Evolutionary conservation across 1,139 yeast species (phyloP).

Genomic region (Diutina sp.): DNA sequence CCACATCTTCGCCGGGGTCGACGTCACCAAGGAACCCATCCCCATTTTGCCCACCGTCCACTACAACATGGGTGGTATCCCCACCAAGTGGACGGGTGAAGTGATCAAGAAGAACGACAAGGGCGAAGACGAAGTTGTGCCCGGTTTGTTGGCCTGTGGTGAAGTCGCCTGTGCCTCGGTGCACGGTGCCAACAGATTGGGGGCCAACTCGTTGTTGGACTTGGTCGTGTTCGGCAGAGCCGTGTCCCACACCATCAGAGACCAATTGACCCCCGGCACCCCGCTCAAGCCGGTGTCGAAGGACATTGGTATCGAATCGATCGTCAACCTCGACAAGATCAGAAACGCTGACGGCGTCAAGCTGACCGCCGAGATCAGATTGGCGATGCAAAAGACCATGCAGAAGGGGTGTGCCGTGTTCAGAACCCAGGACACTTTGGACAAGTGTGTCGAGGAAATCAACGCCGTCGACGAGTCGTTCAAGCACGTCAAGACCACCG

Average conservation of each 20-base stretch:
- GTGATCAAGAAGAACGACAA: slow-evolving; percentile 71
- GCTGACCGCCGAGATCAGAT: slow-evolving; percentile 80
- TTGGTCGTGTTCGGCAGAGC: slow-evolving; percentile 98
- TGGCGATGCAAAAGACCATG: slow-evolving; percentile 91
- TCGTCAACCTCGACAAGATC: slow-evolving; percentile 78
- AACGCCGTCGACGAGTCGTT: slow-evolving; percentile 63
- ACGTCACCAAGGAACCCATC: slow-evolving; percentile 97
- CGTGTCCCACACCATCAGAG: slow-evolving; percentile 84
- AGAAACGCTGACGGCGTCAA: slow-evolving; percentile 78
- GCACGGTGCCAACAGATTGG: slow-evolving; percentile 98
- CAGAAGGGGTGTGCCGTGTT: slow-evolving; percentile 95
- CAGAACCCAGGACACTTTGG: slow-evolving; percentile 87
- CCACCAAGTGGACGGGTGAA: slow-evolving; percentile 96
- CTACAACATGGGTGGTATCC: slow-evolving; percentile 99
- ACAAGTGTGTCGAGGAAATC: slow-evolving; percentile 81
- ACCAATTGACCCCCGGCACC: slow-evolving; percentile 73
- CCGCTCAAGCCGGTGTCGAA: slow-evolving; percentile 70
- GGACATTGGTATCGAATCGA: slow-evolving; percentile 80
- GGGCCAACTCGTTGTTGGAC: slow-evolving; percentile 97
- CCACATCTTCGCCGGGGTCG: slow-evolving; percentile 97
- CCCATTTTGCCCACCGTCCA: slow-evolving; percentile 98
- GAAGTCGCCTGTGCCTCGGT: slow-evolving; percentile 99
- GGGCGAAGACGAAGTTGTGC: slow-evolving; percentile 86
- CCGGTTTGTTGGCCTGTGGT: slow-evolving; percentile 96
- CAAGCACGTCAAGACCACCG: slow-evolving; percentile 65